These are phyloP conservation scores for Xylaria polymorpha DNA, from an alignment of 2,329 filamentous ascomycete species.

Conservation along the genomic window DNA sequence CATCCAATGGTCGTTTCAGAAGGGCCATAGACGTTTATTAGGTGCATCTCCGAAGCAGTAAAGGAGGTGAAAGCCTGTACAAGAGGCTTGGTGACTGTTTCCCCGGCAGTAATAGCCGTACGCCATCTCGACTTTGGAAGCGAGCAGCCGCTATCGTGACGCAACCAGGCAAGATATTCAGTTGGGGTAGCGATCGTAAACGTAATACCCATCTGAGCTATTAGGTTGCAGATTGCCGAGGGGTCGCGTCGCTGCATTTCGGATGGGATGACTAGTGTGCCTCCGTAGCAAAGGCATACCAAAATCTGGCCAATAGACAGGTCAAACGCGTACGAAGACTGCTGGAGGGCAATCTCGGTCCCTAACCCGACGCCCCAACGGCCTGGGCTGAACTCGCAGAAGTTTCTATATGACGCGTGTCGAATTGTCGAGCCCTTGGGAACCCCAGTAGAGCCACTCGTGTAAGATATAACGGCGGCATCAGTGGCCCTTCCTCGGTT, in stretches of 20 bases:
- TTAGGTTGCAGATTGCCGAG: not conserved
- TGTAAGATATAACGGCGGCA: not conserved
- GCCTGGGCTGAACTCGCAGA: no score
- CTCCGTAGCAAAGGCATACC: not conserved
- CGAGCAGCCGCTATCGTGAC: no score
- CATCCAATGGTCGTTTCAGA: no score
- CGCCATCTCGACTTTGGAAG: slow-evolving; percentile 1
- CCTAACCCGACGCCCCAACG: not conserved
- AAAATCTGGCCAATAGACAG: slow-evolving; percentile 5
- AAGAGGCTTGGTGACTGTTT: not conserved
- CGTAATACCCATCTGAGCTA: not conserved
- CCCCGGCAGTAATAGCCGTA: not conserved
- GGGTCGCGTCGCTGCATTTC: not conserved
- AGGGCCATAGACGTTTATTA: no score
- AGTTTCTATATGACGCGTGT: no score
- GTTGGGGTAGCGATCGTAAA: slow-evolving; percentile 10
- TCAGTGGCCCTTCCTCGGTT: not conserved
- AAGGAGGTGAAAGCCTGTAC: no score
- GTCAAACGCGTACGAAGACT: slow-evolving; percentile 13
- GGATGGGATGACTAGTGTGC: not conserved
- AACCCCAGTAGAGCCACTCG: not conserved
- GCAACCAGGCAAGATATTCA: slow-evolving; percentile 7
- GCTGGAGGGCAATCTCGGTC: slow-evolving; percentile 4
- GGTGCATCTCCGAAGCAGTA: no score
- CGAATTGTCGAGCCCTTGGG: not conserved